These are phyloP conservation scores for Ascochyta koolunga DNA, from an alignment of 2,329 filamentous ascomycete genomes.

Conservation along the genomic window DNA sequence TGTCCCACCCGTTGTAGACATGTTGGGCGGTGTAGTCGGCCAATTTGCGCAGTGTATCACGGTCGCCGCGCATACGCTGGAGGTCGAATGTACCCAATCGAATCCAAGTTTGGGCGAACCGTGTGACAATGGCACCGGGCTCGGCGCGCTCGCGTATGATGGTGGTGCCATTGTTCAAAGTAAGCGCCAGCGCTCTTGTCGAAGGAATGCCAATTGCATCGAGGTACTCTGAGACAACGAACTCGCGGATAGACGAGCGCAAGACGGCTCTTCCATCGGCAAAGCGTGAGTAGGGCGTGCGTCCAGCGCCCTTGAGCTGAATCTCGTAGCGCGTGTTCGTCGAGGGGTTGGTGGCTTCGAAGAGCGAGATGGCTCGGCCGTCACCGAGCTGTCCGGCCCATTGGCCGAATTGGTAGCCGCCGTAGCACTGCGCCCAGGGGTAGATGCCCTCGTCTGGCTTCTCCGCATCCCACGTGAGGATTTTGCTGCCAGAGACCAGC, in stretches of 20 bases:
- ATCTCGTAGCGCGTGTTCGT: conserved; percentile 82
- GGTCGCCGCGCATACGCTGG: conserved; percentile 80
- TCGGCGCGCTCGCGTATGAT: conserved; percentile 82
- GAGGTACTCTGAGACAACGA: conserved; percentile 87
- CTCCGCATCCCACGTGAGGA: conserved; percentile 78
- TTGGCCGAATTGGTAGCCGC: conserved; percentile 72
- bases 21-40: conserved; percentile 86
- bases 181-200: conserved; percentile 84
- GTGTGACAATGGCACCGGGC: conserved; percentile 88
- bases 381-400: conserved; percentile 98
- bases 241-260: conserved; percentile 91
- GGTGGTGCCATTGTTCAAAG: conserved; percentile 69
- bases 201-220: conserved; percentile 85
- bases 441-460: conserved; percentile 67
- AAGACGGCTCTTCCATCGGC: conserved; percentile 95
- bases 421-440: conserved; percentile 98
- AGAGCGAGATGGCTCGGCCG: conserved; percentile 90
- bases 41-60: conserved; percentile 73
- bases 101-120: conserved; percentile 91
- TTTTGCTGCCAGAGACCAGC: conserved; percentile 79
- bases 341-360: conserved; percentile 79
- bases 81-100: conserved; percentile 96
- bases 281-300: conserved; percentile 94
- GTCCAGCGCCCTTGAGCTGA: conserved; percentile 91
- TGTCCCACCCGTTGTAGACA: conserved; percentile 86